These are phyloP conservation scores for Macadamia tetraphylla DNA, from an alignment of 164 flowering plant genomes.

Conservation along the genomic window DNA sequence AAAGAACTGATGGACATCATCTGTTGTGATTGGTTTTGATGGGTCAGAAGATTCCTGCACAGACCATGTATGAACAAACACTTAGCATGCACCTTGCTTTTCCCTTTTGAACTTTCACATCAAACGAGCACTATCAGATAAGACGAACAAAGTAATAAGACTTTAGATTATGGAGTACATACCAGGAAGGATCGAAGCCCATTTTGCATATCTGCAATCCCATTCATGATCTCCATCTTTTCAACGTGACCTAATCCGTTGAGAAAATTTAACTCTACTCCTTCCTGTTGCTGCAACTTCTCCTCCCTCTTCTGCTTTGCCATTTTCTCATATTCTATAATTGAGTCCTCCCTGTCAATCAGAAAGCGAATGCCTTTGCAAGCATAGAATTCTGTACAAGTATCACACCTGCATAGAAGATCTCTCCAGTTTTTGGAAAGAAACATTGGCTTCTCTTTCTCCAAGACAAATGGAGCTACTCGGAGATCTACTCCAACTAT, in stretches of 20 bases:
- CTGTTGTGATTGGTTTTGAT: constrained; percentile 77
- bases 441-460: constrained; percentile 59
- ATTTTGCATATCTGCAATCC: constrained; percentile 84
- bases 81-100: neutral
- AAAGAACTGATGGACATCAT: constrained; percentile 74
- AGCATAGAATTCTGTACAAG: constrained; percentile 49
- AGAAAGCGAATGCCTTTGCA: constrained; percentile 54
- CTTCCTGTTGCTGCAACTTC: constrained; percentile 76
- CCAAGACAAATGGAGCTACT: constrained; percentile 23
- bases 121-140: neutral
- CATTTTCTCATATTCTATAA: constrained; percentile 82
- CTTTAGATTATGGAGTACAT: constrained; percentile 12
- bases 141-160: neutral
- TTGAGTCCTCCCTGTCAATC: constrained; percentile 79
- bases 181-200: constrained; percentile 77
- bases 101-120: neutral
- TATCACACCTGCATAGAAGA: constrained; percentile 64
- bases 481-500: constrained; percentile 41
- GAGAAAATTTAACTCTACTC: constrained; percentile 53
- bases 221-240: constrained; percentile 82
- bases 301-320: constrained; percentile 85
- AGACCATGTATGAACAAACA: neutral
- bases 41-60: constrained; percentile 69
- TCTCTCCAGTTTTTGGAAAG: constrained; percentile 85
- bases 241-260: constrained; percentile 77